Base-by-base conservation (phyloP, 2,329 filamentous ascomycete genomes). In the Sordariomycetes sp. region DNA sequence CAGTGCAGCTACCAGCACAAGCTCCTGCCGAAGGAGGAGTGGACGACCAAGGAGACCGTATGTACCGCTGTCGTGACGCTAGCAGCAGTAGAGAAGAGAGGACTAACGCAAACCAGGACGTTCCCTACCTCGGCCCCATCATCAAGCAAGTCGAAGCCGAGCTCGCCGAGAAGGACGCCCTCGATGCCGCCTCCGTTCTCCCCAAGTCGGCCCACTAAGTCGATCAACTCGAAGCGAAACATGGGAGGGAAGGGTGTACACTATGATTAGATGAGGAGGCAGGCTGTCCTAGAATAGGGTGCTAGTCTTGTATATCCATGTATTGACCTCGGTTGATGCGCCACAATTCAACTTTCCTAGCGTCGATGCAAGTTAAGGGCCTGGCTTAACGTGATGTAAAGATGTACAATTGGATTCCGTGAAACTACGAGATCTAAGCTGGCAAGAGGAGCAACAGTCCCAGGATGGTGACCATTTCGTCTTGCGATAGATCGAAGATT, bases 1-100 rank as follows among this genome's bases (percentile, higher is more conserved):
- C 92, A 98, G 68, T 68, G 66, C 61, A 75, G 69, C 51, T 60
- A 75, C 54, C 59, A 68, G 51, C 76, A 80, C 60, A 76, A 78
- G 65, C 63, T 80, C 42, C 68, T 81, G 36, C 72, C 76, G 57
- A 72, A 71, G 64, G 55, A 66, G 21, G 58, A 77, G 55, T 77
- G 72, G 73, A 75, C 69, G 47, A 75, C 71, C 61, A 47, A 64
- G 46, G 62, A 70, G 50, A 64, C 71, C 48, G 68, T 71, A 53
- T 12, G 21, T 21, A 24, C 21, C 5, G 10, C 8, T 21, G 21
- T 27, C 17, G 6, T 19, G 5, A 15, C 26, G 8, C 28, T 15
- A 30, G 15, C 9, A 14, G n/a, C 24, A 4, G 12, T 24, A 16
- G 18, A 10, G 16, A 23, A 32, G 24, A 32, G 10, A 24, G n/a